Base-by-base conservation (phyloP, 257 asterid species). In the Coffea eugenioides region DNA sequence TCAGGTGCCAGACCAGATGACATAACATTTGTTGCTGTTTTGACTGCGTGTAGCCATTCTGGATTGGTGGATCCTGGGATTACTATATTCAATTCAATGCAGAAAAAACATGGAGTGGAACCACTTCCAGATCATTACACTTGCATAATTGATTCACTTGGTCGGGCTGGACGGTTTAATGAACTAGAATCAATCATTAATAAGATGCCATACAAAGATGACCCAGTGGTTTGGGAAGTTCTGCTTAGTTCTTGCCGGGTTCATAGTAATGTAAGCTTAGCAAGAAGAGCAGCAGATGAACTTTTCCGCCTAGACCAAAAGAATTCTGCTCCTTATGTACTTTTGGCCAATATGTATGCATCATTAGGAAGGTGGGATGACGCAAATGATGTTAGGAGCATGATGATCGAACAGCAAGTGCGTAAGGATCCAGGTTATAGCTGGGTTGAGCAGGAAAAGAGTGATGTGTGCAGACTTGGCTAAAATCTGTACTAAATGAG, bases 361-460 rank as follows among this genome's bases (percentile, higher is more conserved):
- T 88, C 97, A 3, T 79, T 89, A 43, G 93, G 84, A 52, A 87
- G 92, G 88, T 93, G 97, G 97, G 90, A 88, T 77, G 97, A 93
- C 66, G 97, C 90, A 6, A 86, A 80, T 68, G 80, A 80, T 69
- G 84, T 87, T 59, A 85, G 91, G 83, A 78, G 80, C 66, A 43
- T 81, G 79, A 90, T 90, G 95, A 77, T 67, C n/a, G 86, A 78
- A 77, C 46, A 73, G 79, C 83, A 83, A 69, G 87, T 89, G 16
- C 64, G 49, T 4, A 90, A 93, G 81, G 90, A 86, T 88, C 91
- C 97, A 31, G 94, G 94, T 69, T 91, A 77, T 78, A 92, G 94
- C 82, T 84, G 92, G 94, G 86, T 91, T 76, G 90, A 78, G 82
- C 86, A 68, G 2, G 61, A 43, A 23, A 76, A 76, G 54, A 71